Base-by-base conservation (phyloP, 1,284 basidiomycete species). In the Sporisorium reilianum region DNA sequence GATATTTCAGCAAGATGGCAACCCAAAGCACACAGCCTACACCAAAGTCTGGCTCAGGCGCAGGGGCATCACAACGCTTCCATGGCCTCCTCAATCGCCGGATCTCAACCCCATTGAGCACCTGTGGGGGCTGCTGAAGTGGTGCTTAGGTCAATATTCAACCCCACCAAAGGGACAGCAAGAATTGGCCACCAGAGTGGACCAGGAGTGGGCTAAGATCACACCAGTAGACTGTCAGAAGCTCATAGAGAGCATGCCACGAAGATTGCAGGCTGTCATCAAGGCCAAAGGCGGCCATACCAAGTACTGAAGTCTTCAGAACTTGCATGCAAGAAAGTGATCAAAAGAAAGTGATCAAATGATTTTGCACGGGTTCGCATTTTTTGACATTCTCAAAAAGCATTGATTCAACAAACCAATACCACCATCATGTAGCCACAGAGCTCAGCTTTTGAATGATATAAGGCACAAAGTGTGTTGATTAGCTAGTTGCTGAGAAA, bases 41-140 rank as follows among this genome's bases (percentile, higher is more conserved):
- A 46, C 55, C 7, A 49, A 53, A 36, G 30, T 59, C 26, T 71
- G 80, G 80, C 79, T 86, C 54, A 40, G 80, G 60, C 61, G 81
- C 44, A 36, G 84, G 55, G 50, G 58, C 10, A 74, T 85, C 46
- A 52, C 60, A 32, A 63, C 80, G 41, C 32, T 86, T 22, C 22
- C 55, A 22, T 86, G 83, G 84, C 84, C 82, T 45, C 72, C 85
- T 38, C 78, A 83, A 45, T 86, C 85, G 45, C 82, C 84, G 28
- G 84, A 86, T 71, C 73, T 86, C 18, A 86, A 85, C 59, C 81
- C 81, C 26, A 86, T 86, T 75, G 85, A 87, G 78, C 84, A 87
- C 57, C 70, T 85, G 8, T 86, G 85, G 85, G 36, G 42, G 9
- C 18, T 32, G 32, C 50, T 68, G 7, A 68, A 68, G 45, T 18